Conservation (phyloP, 2,329 filamentous ascomycete genomes). For the Pleurostoma richardsiae region DNA sequence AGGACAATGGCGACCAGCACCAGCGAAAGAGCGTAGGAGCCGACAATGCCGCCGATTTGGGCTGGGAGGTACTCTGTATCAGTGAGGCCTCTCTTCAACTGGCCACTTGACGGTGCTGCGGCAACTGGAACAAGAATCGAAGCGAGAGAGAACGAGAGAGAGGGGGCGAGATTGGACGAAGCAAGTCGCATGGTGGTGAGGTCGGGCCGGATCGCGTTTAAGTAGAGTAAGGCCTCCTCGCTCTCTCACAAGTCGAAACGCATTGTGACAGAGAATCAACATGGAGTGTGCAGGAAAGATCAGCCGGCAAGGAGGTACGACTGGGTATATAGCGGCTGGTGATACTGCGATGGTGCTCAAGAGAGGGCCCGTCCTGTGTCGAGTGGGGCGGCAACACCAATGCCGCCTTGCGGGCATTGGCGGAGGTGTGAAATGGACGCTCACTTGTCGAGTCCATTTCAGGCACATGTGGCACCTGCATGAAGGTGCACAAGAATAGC, state of each 20-base stretch:
- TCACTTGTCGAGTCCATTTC: constrained; percentile 31
- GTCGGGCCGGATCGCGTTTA: constrained; percentile 11
- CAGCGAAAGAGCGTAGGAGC: constrained; percentile 74
- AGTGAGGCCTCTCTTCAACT: constrained; percentile 19
- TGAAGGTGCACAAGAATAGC: constrained; percentile 31
- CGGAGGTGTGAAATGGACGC: constrained; percentile 31
- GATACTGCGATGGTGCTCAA: constrained; percentile 25
- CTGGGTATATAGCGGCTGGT: constrained; percentile 55
- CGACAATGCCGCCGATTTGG: constrained; percentile 79
- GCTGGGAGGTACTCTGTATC: constrained; percentile 66
- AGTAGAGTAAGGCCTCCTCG: constrained; percentile 24
- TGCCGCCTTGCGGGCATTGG: constrained; percentile 26
- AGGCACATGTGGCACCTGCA: constrained; percentile 31
- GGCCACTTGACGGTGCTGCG: constrained; percentile 14
- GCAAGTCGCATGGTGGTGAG: constrained; percentile 8
- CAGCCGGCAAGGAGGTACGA: constrained; percentile 15
- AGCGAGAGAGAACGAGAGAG: constrained; percentile 5
- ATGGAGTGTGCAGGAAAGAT: constrained; percentile 33
- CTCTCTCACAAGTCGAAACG: constrained; percentile 45
- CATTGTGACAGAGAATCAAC: constrained; percentile 41
- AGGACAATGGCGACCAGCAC: constrained; percentile 66
- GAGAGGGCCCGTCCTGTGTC: constrained; percentile 31
- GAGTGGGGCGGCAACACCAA: constrained; percentile 21
- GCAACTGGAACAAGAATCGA: constrained; percentile 13
- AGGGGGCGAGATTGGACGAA: background rate